These are phyloP conservation scores for Lophiostoma macrostomum DNA, from an alignment of 495 filamentous ascomycete genomes.

Conservation along the genomic window DNA sequence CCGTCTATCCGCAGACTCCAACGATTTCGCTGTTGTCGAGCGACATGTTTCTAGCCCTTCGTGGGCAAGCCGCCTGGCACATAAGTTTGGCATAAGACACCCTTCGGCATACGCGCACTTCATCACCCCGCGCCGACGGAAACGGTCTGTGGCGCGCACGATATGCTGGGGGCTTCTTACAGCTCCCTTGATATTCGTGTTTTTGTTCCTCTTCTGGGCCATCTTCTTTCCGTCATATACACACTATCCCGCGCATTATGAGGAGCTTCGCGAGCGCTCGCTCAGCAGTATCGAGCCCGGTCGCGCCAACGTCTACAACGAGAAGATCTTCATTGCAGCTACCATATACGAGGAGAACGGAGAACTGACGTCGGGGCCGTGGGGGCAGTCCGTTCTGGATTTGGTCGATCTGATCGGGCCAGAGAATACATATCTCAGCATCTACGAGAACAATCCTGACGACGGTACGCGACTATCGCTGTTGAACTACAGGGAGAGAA, in stretches of 20 bases:
- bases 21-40: constrained; percentile 11
- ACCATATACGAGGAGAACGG: constrained; percentile 66
- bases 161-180: constrained; percentile 18
- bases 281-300: constrained; percentile 38
- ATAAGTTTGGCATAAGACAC: background rate
- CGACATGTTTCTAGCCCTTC: constrained; percentile 7
- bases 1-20: constrained; percentile 17
- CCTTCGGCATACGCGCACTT: constrained; percentile 12
- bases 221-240: constrained; percentile 29
- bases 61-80: constrained; percentile 7
- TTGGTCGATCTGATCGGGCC: constrained; percentile 60
- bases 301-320: constrained; percentile 59
- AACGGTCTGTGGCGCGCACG: constrained; percentile 12
- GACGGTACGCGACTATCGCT: constrained; percentile 44
- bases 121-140: constrained; percentile 22
- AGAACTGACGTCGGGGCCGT: constrained; percentile 58
- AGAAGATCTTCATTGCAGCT: constrained; percentile 73
- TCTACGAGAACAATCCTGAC: constrained; percentile 73
- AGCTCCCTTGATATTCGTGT: constrained; percentile 12
- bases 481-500: constrained; percentile 38
- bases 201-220: constrained; percentile 17
- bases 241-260: constrained; percentile 19
- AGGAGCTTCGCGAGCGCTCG: constrained; percentile 17
- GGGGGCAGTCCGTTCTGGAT: constrained; percentile 61
- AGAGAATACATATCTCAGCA: constrained; percentile 55